phyloP scores from a whole-genome alignment of 2,329 filamentous ascomycete genomes.

The Phialophora chinensis region DNA sequence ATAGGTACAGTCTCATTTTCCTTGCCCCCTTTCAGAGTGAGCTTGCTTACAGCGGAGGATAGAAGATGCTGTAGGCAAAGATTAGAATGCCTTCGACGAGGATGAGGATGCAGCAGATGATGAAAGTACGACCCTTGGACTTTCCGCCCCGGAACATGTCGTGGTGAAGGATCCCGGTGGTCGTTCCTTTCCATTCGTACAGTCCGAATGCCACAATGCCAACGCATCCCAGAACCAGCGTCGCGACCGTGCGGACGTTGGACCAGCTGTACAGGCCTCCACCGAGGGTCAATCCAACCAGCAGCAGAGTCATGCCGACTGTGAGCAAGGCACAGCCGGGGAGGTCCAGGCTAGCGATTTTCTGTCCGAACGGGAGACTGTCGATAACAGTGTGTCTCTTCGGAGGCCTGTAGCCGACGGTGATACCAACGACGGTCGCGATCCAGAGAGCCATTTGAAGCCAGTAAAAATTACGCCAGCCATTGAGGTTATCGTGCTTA shows the following conservation, averaged over 20 bases:
- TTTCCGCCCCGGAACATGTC: constrained; percentile 24
- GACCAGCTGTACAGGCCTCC: constrained; percentile 22
- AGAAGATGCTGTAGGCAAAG: constrained; percentile 16
- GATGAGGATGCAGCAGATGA: constrained; percentile 22
- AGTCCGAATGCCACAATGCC: constrained; percentile 19
- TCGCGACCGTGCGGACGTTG: constrained; percentile 12
- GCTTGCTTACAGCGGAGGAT: constrained; percentile 9
- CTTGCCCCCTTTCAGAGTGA: not conserved
- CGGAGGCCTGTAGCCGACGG: constrained; percentile 26
- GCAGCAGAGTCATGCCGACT: constrained; percentile 19
- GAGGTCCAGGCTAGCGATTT: constrained; percentile 22
- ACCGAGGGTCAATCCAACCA: constrained; percentile 23
- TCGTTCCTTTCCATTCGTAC: constrained; percentile 31
- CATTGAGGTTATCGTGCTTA: constrained; percentile 3
- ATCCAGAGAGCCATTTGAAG: constrained; percentile 25
- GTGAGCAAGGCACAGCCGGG: constrained; percentile 18
- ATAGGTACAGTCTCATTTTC: not conserved
- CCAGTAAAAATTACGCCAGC: constrained; percentile 27
- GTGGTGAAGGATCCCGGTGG: constrained; percentile 24
- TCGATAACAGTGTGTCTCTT: constrained; percentile 25
- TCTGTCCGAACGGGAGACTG: constrained; percentile 11
- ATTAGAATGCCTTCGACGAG: constrained; percentile 24
- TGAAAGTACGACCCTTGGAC: constrained; percentile 22
- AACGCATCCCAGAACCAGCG: constrained; percentile 19
- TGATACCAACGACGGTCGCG: constrained; percentile 4